phyloP scores from a whole-genome alignment of 176 grass and related monocot genomes.

The Musa beccarii region DNA sequence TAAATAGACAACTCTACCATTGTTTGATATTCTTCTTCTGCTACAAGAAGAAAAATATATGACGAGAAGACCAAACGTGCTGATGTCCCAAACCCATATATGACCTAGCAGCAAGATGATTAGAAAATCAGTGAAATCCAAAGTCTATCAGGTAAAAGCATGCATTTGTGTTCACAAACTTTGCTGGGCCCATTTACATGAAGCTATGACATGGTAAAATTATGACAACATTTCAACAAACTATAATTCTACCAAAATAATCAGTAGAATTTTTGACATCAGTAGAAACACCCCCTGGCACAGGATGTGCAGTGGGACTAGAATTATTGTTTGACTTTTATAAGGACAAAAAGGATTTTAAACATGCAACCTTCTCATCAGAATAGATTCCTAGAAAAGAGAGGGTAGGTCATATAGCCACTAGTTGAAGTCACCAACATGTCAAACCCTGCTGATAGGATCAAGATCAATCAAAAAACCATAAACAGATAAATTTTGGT shows the following conservation, averaged over 20 bases:
- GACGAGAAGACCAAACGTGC: slow-evolving; percentile 11
- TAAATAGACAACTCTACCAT: slow-evolving; percentile 7
- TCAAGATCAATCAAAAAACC: neutral
- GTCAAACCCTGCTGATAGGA: neutral
- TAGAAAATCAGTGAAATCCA: neutral
- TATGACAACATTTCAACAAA: too few species aligned
- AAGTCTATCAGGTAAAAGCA: neutral
- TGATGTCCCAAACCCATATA: slow-evolving; percentile 13
- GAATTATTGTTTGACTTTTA: too few species aligned
- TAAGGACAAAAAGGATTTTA: too few species aligned
- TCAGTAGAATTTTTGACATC: too few species aligned
- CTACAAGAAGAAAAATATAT: slow-evolving; percentile 17
- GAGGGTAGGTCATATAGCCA: too few species aligned
- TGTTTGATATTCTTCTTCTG: slow-evolving; percentile 12
- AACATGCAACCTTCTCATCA: too few species aligned
- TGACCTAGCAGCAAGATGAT: slow-evolving; percentile 4
- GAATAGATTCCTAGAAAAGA: too few species aligned
- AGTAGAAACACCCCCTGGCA: too few species aligned
- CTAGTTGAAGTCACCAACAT: too few species aligned
- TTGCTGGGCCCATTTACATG: neutral
- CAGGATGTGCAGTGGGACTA: too few species aligned
- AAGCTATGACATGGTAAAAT: too few species aligned
- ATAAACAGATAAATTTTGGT: neutral
- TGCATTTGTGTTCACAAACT: neutral
- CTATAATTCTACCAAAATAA: too few species aligned